Base-by-base conservation (phyloP, 1,284 basidiomycete genomes). In the Leccinum fallax region DNA sequence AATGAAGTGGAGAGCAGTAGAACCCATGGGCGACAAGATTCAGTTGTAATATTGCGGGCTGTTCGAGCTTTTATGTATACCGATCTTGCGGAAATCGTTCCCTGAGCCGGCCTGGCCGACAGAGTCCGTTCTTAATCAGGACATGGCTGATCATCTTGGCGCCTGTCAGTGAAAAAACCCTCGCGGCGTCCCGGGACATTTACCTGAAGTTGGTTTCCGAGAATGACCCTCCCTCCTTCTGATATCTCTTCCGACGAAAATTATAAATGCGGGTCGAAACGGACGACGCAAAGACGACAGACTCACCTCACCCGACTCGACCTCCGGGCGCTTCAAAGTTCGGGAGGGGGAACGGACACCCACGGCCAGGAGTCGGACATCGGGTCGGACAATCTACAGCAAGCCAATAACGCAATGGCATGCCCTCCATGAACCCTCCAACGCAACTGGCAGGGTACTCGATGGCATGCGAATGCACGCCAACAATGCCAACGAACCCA, bases 371-470 rank as follows among this genome's bases (percentile, higher is more conserved):
- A 40, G n/a, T 21, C 46, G 32, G 32, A 63, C n/a, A 32, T 38
- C 48, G 24, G 15, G 15, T 46, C 11, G 7, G 7, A 10, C 16
- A 13, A 1, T 11, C 19, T 16, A 66, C 65, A 66, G 65, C 65
- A 66, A 57, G 67, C 67, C 66, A 67, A 36, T 52, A 7, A 26
- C 26, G 26, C 10, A 21, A 16, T 53, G 11, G 13, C 26, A 11
- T 34, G 21, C n/a, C 10, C 2, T n/a, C 10, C 24, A n/a, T 32
- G 62, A 19, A 2, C 34, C 26, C 34, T 59, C 34, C 61, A 61
- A 30, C 15, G 16, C 28, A 10, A 52, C 26, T 7, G 30, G 19
- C 1, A 28, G 2, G 46, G 46, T 24, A 21, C 43, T 10, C 19
- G 13, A 36, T 46, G 43, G 43, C 43, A 46, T 11, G 19, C 19